Conservation (phyloP, 345 rosid genomes). For the Camelina laxa region DNA sequence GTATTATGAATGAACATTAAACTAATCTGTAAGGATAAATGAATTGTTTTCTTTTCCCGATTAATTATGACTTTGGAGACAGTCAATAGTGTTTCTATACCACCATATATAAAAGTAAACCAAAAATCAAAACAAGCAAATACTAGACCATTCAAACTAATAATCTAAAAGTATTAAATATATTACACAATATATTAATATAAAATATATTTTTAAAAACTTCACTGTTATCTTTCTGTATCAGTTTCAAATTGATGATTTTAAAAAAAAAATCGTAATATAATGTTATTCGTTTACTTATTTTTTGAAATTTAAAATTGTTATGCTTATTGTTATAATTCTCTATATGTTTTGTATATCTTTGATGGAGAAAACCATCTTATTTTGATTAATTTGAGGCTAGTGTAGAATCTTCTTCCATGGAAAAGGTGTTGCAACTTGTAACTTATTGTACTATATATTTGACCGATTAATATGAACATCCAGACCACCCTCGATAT, state of each 20-base stretch:
- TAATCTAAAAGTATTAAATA: too few species aligned
- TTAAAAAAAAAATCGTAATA: too few species aligned
- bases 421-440: background rate
- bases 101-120: background rate
- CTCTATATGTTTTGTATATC: too few species aligned
- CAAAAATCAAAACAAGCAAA: too few species aligned
- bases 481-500: background rate
- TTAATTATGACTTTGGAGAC: background rate
- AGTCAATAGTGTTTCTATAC: background rate
- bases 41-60: slow-evolving; percentile 38
- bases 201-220: too few species aligned
- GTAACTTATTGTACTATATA: background rate
- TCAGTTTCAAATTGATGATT: too few species aligned
- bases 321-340: too few species aligned
- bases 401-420: background rate
- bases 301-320: too few species aligned
- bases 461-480: background rate
- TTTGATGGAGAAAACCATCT: background rate
- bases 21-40: slow-evolving; percentile 29
- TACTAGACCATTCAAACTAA: too few species aligned
- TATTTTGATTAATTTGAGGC: background rate
- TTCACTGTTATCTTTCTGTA: too few species aligned
- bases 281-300: too few species aligned
- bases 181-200: too few species aligned
- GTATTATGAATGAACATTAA: background rate